A percentile compares a stretch with the other conserved stretches of the same genome.
Evolutionary conservation across 805 yeast genomes (phyloP).

Genomic region (Starmerella bacillaris): DNA sequence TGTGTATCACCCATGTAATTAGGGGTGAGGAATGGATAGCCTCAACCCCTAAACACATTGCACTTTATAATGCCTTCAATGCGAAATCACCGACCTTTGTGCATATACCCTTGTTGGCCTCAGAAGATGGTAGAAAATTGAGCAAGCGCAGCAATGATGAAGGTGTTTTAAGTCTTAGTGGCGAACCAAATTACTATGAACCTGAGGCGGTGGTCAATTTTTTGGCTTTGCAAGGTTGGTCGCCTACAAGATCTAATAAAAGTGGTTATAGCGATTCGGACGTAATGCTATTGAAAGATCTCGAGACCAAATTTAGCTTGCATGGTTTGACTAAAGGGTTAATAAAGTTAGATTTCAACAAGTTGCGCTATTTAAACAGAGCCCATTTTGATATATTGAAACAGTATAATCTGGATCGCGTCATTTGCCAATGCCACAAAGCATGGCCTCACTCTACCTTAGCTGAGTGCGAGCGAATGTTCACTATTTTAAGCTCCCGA

Average conservation of each 20-base stretch:
- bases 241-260: constrained; percentile 41
- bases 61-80: constrained; percentile 67
- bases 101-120: constrained; percentile 81
- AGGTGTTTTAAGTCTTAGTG: constrained; percentile 41
- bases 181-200: constrained; percentile 26
- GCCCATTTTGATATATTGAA: constrained; percentile 26
- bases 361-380: constrained; percentile 62
- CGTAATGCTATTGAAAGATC: constrained; percentile 25
- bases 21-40: constrained; percentile 98
- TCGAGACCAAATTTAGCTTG: constrained; percentile 40
- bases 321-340: constrained; percentile 78
- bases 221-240: constrained; percentile 86
- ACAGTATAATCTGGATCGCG: constrained; percentile 3
- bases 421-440: constrained; percentile 7
- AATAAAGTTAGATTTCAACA: constrained; percentile 71
- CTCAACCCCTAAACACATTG: constrained; percentile 86
- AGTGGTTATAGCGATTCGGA: constrained; percentile 16
- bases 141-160: constrained; percentile 75
- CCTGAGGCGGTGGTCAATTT: constrained; percentile 83
- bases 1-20: constrained; percentile 84
- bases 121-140: constrained; percentile 39
- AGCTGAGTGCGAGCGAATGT: constrained; percentile 26
- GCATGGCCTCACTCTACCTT: constrained; percentile 14
- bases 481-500: constrained; percentile 32
- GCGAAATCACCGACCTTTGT: constrained; percentile 68